Evolutionary conservation across 371 early-diverging fungal genomes (phyloP), one percentile per base, ranked within the genome.

Genomic region (Cokeromyces recurvatus): DNA sequence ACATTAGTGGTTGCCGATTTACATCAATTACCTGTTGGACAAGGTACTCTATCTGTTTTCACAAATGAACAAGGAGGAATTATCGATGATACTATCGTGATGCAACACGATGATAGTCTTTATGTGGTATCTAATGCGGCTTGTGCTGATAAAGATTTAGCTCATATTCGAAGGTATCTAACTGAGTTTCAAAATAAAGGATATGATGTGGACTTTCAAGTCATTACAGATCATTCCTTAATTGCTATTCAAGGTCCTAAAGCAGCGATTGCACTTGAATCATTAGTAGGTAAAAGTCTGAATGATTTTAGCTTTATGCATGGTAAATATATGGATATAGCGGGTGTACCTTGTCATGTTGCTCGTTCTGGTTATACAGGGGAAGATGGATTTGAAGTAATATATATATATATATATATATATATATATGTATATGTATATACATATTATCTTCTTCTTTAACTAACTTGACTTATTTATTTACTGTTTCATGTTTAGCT

Each of bases 331-430:
- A 64, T 94, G 64, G 81, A 82, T 4, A 66, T 97, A 44, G 79
- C 74, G 38, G 93, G 92, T 43, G 75, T 90, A 19, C 80, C 81
- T 10, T 87, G 87, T 59, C 94, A 94, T 55, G 84, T 96, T 24
- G 90, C 97, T 31, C 87, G 98, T 32, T 94, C 91, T 25, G 98
- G 98, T 17, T 98, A 98, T 76, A 97, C 98, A 45, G 98, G 98
- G 42, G 98, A 98, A 70, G 98, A 98, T 69, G 98, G 98, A n/a
- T 97, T 98, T 61, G 98, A 98, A 79, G 89, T 90, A 60, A n/a
- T n/a, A n/a, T n/a, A n/a, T n/a, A n/a, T n/a, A n/a, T n/a, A n/a
- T n/a, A n/a, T n/a, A n/a, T n/a, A n/a, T n/a, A n/a, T n/a, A n/a
- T n/a, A n/a, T n/a, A n/a, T n/a, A n/a, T n/a, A n/a, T n/a, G n/a